phyloP scores from a whole-genome alignment of 1,284 basidiomycete genomes.

The Heterobasidion occidentale region DNA sequence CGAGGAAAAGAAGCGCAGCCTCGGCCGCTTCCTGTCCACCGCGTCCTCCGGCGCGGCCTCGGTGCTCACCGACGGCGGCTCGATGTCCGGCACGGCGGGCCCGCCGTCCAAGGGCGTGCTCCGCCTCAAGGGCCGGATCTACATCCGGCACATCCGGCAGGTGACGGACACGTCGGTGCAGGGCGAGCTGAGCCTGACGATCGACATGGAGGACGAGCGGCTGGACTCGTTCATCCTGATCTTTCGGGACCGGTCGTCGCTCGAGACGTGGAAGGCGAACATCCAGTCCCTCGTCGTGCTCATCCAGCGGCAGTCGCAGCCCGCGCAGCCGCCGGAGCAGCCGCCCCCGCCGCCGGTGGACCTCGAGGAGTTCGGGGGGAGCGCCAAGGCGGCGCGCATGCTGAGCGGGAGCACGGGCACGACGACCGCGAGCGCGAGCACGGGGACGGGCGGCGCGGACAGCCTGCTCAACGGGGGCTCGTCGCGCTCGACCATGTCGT shows the following conservation, averaged over 20 bases:
- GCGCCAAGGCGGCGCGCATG: conserved; percentile 67
- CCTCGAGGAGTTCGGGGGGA: conserved; percentile 72
- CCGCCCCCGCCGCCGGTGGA: conserved; percentile 27
- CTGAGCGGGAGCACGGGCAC: conserved; percentile 66
- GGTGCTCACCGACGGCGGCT: conserved; percentile 33
- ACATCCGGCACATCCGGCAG: conserved; percentile 86
- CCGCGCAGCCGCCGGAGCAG: conserved; percentile 17
- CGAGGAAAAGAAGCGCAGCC: conserved; percentile 83
- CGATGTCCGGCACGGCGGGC: conserved; percentile 29
- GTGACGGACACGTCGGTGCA: conserved; percentile 73
- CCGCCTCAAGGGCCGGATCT: conserved; percentile 90
- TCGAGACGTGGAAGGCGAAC: conserved; percentile 82
- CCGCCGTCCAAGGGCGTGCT: conserved; percentile 64
- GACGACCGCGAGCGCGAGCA: conserved; percentile 40
- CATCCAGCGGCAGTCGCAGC: conserved; percentile 20
- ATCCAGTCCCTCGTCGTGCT: conserved; percentile 67
- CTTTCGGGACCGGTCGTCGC: conserved; percentile 84
- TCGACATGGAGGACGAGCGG: conserved; percentile 91
- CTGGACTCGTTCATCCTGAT: conserved; percentile 92
- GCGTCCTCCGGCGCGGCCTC: conserved; percentile 27
- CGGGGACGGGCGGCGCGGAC: conserved; percentile 19
- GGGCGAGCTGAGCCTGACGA: conserved; percentile 83
- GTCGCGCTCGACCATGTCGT: conserved; percentile 58
- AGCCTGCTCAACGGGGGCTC: conserved; percentile 55
- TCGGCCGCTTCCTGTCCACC: conserved; percentile 63